Conservation (phyloP, 306 rosid genomes). For the Styphnolobium japonicum region DNA sequence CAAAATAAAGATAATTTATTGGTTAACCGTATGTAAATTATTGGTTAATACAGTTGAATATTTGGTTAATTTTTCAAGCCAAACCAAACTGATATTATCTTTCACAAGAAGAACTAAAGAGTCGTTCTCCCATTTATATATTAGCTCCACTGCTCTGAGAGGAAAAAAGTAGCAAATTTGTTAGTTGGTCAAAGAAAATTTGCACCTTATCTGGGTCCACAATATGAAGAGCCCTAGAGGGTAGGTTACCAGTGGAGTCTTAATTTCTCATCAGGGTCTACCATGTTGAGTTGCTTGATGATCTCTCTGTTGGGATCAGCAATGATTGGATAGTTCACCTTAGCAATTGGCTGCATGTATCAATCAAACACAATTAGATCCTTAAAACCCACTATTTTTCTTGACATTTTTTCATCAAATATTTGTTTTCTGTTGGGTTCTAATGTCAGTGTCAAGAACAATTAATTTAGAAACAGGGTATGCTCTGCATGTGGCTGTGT, state of each 20-base stretch:
- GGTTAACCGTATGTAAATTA: too few relatives aligned
- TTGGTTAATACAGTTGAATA: too few relatives aligned
- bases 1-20: too few relatives aligned
- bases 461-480: background rate
- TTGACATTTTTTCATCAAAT: too few relatives aligned
- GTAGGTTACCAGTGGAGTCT: constrained; percentile 53
- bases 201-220: constrained; percentile 70
- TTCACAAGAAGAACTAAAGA: too few relatives aligned
- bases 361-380: background rate
- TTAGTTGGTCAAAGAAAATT: background rate
- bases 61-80: too few relatives aligned
- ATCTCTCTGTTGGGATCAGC: constrained; percentile 61
- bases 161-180: background rate
- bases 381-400: background rate
- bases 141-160: background rate
- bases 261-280: constrained; percentile 76
- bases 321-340: constrained; percentile 70
- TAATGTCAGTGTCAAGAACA: background rate
- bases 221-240: constrained; percentile 83
- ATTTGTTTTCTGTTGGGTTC: background rate
- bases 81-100: too few relatives aligned
- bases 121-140: too few relatives aligned
- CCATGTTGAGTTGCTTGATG: constrained; percentile 81
- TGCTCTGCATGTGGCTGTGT: background rate
- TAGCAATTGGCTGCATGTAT: constrained; percentile 56